A percentile compares a stretch with the other conserved stretches of the same genome.
These are phyloP conservation scores for Heterobasidion irregulare DNA, from an alignment of 1,284 basidiomycete species.

Conservation along the genomic window DNA sequence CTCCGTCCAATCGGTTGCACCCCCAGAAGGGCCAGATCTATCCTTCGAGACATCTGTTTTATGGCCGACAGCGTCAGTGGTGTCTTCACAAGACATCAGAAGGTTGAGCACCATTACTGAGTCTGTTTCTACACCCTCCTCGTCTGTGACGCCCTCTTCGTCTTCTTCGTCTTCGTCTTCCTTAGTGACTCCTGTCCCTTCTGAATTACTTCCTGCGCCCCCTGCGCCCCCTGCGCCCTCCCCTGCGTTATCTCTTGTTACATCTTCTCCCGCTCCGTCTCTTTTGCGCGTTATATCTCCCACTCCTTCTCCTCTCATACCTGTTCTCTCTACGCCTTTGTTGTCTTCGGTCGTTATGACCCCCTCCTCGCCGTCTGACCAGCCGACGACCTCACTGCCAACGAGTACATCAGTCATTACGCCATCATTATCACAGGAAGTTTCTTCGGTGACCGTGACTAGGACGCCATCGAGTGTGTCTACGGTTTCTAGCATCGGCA, in stretches of 20 bases:
- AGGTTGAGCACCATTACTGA: slow-evolving; percentile 27
- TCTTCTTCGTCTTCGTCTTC: slow-evolving; percentile 16
- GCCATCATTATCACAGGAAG: too few species aligned
- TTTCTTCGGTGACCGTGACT: slow-evolving; percentile 16
- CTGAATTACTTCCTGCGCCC: slow-evolving; percentile 10
- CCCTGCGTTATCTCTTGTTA: slow-evolving; percentile 4
- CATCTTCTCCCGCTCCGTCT: neutral
- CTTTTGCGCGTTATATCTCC: too few species aligned
- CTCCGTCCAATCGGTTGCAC: slow-evolving; percentile 45
- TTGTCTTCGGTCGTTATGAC: too few species aligned
- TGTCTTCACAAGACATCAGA: slow-evolving; percentile 23
- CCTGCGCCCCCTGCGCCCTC: slow-evolving; percentile 18
- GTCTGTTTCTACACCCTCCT: slow-evolving; percentile 18
- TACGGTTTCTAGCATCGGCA: slow-evolving; percentile 23
- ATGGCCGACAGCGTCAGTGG: slow-evolving; percentile 26
- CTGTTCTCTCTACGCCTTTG: too few species aligned
- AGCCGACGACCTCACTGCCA: too few species aligned
- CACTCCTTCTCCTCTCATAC: too few species aligned
- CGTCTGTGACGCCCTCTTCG: slow-evolving; percentile 13
- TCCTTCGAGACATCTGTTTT: slow-evolving; percentile 51
- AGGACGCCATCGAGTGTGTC: slow-evolving; percentile 31
- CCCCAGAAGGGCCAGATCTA: slow-evolving; percentile 48
- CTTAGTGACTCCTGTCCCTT: slow-evolving; percentile 2
- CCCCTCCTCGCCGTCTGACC: too few species aligned
- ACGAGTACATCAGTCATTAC: too few species aligned